These are phyloP conservation scores for Dictyostelium citrinum DNA, from an alignment of 78 protist genomes.

Conservation along the genomic window DNA sequence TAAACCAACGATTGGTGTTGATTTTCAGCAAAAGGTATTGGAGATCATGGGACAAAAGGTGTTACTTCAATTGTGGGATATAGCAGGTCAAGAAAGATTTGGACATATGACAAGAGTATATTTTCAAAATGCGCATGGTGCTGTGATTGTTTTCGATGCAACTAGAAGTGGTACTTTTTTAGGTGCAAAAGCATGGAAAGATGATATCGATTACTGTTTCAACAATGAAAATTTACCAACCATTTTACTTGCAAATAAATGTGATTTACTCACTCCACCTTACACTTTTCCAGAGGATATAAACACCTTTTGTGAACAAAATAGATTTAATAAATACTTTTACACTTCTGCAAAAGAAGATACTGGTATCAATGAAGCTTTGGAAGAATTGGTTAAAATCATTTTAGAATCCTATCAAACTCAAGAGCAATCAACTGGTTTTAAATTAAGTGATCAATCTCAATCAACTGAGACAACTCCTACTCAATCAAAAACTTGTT, in stretches of 20 bases:
- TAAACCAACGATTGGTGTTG: slow-evolving; percentile 67
- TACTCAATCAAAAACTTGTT: slow-evolving; percentile 25
- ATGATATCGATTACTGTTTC: slow-evolving; percentile 42
- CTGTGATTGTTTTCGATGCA: slow-evolving; percentile 51
- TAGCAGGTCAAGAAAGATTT: slow-evolving; percentile 76
- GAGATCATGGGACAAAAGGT: slow-evolving; percentile 2
- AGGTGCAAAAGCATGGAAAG: slow-evolving; percentile 43
- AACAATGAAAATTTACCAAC: slow-evolving; percentile 23
- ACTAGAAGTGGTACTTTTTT: slow-evolving; percentile 45
- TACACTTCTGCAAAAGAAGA: slow-evolving; percentile 65
- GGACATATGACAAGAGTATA: slow-evolving; percentile 71
- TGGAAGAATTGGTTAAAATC: slow-evolving; percentile 23
- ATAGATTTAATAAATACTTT: slow-evolving; percentile 39
- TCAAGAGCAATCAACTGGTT: neutral
- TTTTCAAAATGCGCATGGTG: slow-evolving; percentile 71
- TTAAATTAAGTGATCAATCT: neutral
- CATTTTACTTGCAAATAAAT: slow-evolving; percentile 38
- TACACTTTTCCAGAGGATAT: slow-evolving; percentile 51
- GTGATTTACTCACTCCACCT: slow-evolving; percentile 24
- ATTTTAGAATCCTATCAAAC: slow-evolving; percentile 21
- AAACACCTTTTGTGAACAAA: slow-evolving; percentile 23
- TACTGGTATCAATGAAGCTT: slow-evolving; percentile 17
- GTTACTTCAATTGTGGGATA: slow-evolving; percentile 31
- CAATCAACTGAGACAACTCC: neutral
- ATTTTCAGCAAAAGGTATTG: slow-evolving; percentile 26